Evolutionary conservation across 208 protist genomes (phyloP).

Genomic region (Leishmania martiniquensis): DNA sequence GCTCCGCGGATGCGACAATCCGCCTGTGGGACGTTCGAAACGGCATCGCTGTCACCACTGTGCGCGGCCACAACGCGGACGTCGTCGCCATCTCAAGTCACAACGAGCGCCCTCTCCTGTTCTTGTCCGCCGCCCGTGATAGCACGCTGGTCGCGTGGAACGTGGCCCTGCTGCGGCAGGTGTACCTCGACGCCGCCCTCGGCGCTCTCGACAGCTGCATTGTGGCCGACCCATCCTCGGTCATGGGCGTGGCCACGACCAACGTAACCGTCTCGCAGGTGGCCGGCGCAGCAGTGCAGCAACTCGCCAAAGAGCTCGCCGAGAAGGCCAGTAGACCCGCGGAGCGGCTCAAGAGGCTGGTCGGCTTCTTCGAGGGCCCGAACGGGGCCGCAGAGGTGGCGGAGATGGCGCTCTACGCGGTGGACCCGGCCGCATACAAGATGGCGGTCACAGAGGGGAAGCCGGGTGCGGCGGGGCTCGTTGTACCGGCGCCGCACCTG

Average conservation of each 20-base stretch:
- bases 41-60: conserved; percentile 54
- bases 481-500: conserved; percentile 52
- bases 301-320: conserved; percentile 61
- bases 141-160: conserved; percentile 89
- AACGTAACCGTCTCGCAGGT: conserved; percentile 45
- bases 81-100: conserved; percentile 82
- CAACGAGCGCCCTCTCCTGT: conserved; percentile 86
- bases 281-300: conserved; percentile 53
- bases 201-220: conserved; percentile 61
- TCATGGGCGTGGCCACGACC: conserved; percentile 49
- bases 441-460: conserved; percentile 29
- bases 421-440: conserved; percentile 47
- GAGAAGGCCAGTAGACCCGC: conserved; percentile 41
- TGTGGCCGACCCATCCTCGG: conserved; percentile 50
- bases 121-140: conserved; percentile 91
- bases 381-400: conserved; percentile 68
- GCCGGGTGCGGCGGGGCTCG: conserved; percentile 36
- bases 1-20: conserved; percentile 81
- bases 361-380: conserved; percentile 84
- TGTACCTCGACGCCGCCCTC: conserved; percentile 74
- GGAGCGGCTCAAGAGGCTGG: conserved; percentile 65
- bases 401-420: conserved; percentile 43
- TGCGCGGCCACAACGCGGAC: conserved; percentile 89
- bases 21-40: conserved; percentile 92
- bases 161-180: conserved; percentile 65